Evolutionary conservation across 2,329 filamentous ascomycete species (phyloP).

Genomic region (Ustilaginoidea virens): DNA sequence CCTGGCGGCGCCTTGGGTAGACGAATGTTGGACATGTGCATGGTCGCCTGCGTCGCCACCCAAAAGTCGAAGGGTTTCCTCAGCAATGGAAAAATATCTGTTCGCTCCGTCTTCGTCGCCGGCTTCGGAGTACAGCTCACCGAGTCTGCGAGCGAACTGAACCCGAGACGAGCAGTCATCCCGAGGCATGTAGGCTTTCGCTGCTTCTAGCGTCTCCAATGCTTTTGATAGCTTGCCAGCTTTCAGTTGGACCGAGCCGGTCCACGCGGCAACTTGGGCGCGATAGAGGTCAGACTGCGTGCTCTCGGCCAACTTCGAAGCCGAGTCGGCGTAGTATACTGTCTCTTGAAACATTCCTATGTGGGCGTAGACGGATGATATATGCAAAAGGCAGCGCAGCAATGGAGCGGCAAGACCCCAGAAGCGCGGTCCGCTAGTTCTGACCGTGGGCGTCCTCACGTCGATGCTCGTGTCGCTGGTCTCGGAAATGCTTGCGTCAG

Average conservation of each 20-base stretch:
- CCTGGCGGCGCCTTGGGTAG: constrained; percentile 1
- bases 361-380: constrained; percentile 67
- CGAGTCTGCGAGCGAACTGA: constrained; percentile 36
- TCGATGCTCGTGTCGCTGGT: constrained; percentile 14
- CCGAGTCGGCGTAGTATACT: constrained; percentile 74
- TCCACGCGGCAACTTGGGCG: constrained; percentile 38
- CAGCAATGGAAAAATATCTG: constrained; percentile 31
- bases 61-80: constrained; percentile 26
- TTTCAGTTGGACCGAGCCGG: constrained; percentile 37
- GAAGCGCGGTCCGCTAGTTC: constrained; percentile 41
- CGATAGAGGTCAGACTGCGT: constrained; percentile 45
- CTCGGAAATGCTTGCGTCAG: constrained; percentile 14
- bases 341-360: constrained; percentile 82
- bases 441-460: constrained; percentile 8
- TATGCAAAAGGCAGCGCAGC: constrained; percentile 53
- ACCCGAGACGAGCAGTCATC: constrained; percentile 21
- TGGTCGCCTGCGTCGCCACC: constrained; percentile 7
- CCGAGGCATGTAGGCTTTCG: constrained; percentile 33
- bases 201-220: constrained; percentile 35
- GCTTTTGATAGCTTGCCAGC: constrained; percentile 46
- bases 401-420: constrained; percentile 68
- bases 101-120: constrained; percentile 27
- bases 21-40: constrained; percentile 3
- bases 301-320: constrained; percentile 58
- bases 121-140: constrained; percentile 37